Percentiles rank a stretch among this genome's conserved stretches.
phyloP scores from a whole-genome alignment of 2,329 filamentous ascomycete genomes.

The Neonectria neomacrospora region DNA sequence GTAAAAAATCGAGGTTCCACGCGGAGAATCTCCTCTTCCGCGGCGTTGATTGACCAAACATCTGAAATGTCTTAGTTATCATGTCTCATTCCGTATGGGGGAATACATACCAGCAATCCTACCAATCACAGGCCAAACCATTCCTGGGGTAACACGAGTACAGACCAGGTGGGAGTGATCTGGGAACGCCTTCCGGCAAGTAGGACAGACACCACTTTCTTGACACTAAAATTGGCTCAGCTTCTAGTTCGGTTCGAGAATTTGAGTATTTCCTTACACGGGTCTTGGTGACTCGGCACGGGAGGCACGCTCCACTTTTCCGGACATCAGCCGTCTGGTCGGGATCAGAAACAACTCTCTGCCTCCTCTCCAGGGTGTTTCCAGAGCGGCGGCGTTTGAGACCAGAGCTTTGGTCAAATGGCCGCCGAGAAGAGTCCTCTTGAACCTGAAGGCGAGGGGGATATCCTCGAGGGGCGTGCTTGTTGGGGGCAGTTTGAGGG shows the following conservation, averaged over 20 bases:
- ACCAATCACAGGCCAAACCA: slow-evolving; percentile 53
- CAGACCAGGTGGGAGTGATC: slow-evolving; percentile 55
- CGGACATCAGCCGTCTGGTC: slow-evolving; percentile 62
- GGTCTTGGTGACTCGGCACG: slow-evolving; percentile 60
- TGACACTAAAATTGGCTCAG: slow-evolving; percentile 51
- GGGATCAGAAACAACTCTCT: slow-evolving; percentile 52
- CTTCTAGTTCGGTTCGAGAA: slow-evolving; percentile 34
- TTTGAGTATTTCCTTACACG: slow-evolving; percentile 52
- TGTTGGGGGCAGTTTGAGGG: slow-evolving; percentile 50
- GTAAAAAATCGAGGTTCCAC: slow-evolving; percentile 51
- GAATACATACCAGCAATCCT: slow-evolving; percentile 51
- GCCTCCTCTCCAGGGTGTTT: slow-evolving; percentile 50
- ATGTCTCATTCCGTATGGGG: slow-evolving; percentile 39
- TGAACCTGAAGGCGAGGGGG: slow-evolving; percentile 48
- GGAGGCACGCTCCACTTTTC: slow-evolving; percentile 59
- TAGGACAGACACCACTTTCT: slow-evolving; percentile 55
- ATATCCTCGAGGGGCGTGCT: slow-evolving; percentile 47
- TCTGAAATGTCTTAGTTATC: slow-evolving; percentile 47
- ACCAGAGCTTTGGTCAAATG: slow-evolving; percentile 41
- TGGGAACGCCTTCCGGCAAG: slow-evolving; percentile 55
- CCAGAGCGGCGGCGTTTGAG: slow-evolving; percentile 52
- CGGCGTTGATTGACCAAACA: slow-evolving; percentile 51
- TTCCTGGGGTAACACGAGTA: slow-evolving; percentile 51
- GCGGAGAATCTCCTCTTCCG: slow-evolving; percentile 49
- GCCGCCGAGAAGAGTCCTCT: slow-evolving; percentile 42